A percentile compares a stretch with the other conserved stretches of the same genome.
phyloP scores from a whole-genome alignment of 176 grass and related monocot genomes.

The Aegilops tauschii region DNA sequence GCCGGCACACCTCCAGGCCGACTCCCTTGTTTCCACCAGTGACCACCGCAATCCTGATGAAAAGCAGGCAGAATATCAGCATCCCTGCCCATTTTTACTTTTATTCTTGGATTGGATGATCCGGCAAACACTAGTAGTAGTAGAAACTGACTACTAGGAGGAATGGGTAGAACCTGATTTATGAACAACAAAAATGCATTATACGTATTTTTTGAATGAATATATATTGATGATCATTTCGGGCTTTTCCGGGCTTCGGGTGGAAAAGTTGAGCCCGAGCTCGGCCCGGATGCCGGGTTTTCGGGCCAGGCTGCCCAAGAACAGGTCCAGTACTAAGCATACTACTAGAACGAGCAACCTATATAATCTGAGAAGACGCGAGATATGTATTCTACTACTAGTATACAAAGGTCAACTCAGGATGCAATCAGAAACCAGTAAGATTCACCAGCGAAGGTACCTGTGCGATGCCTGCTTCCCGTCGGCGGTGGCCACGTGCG shows the following conservation, averaged over 20 bases:
- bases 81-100: background rate
- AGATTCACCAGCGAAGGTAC: background rate
- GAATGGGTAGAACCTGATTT: too few species aligned
- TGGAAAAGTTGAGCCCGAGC: too few species aligned
- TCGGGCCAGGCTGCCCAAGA: too few species aligned
- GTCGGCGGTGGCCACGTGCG: background rate
- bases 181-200: too few species aligned
- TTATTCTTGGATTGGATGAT: background rate
- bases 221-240: too few species aligned
- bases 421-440: background rate
- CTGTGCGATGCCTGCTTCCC: background rate
- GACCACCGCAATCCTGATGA: slow-evolving; percentile 57
- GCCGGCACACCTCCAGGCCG: slow-evolving; percentile 54
- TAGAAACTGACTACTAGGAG: background rate
- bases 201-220: too few species aligned
- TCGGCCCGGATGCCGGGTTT: too few species aligned
- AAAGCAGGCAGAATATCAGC: background rate
- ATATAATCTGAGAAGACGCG: background rate
- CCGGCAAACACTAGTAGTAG: background rate
- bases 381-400: background rate
- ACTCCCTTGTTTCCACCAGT: slow-evolving; percentile 75
- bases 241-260: too few species aligned
- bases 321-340: background rate
- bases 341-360: background rate
- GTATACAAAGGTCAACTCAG: background rate